These are phyloP conservation scores for Lachnellula subtilissima DNA, from an alignment of 2,329 filamentous ascomycete genomes.

Conservation along the genomic window DNA sequence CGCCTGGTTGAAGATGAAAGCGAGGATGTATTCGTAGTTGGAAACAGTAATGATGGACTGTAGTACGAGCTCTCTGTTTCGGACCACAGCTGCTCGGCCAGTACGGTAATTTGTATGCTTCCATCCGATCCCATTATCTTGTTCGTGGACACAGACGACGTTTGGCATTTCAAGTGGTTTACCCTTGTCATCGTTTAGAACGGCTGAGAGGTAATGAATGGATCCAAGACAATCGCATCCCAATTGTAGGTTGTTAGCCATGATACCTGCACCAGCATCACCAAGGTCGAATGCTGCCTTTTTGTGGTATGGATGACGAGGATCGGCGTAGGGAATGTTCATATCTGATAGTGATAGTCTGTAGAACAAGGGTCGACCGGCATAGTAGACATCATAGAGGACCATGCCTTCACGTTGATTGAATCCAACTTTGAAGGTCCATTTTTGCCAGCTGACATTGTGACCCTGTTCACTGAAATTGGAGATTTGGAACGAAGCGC, in stretches of 20 bases:
- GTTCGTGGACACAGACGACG: constrained; percentile 65
- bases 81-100: constrained; percentile 55
- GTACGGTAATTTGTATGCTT: constrained; percentile 69
- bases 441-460: constrained; percentile 61
- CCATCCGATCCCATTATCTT: constrained; percentile 62
- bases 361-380: constrained; percentile 61
- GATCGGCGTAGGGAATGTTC: constrained; percentile 55
- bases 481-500: constrained; percentile 54
- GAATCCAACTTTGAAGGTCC: constrained; percentile 56
- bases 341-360: constrained; percentile 63
- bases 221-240: constrained; percentile 68
- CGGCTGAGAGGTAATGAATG: constrained; percentile 61
- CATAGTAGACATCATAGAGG: constrained; percentile 61
- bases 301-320: constrained; percentile 62
- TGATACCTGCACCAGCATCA: constrained; percentile 60
- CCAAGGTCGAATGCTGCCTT: constrained; percentile 68
- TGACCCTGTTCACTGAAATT: constrained; percentile 48
- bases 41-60: constrained; percentile 67
- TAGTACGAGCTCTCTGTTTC: constrained; percentile 61
- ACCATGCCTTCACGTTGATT: constrained; percentile 63
- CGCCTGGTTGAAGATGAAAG: constrained; percentile 67
- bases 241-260: constrained; percentile 64
- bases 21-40: constrained; percentile 71
- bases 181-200: constrained; percentile 56
- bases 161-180: constrained; percentile 57